Evolutionary conservation across 768 basidiomycete genomes (phyloP).

Genomic region (Tulasnella sp.): DNA sequence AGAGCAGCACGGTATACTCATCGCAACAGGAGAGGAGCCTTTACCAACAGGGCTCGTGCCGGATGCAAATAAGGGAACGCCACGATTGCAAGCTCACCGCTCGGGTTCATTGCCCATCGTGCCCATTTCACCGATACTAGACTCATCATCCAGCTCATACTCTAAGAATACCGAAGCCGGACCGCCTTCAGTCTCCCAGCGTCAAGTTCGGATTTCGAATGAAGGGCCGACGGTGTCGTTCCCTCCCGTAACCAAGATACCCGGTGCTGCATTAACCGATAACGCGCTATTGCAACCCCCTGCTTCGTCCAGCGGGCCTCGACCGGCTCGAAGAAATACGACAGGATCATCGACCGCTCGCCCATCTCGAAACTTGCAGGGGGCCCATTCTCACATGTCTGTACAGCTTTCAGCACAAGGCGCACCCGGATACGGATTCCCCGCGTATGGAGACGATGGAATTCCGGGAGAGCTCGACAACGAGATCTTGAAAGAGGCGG

Average conservation of each 20-base stretch:
- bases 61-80: not conserved
- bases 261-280: not conserved
- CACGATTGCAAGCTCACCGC: not conserved
- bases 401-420: constrained; percentile 1
- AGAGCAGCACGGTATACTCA: not conserved
- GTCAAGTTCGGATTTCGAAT: not conserved
- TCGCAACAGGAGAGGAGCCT: not conserved
- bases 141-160: not conserved
- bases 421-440: not conserved
- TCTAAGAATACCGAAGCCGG: not conserved
- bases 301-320: not conserved
- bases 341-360: not conserved
- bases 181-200: not conserved
- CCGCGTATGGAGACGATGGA: not conserved
- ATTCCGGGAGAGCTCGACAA: constrained; percentile 35
- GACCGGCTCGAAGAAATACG: constrained; percentile 9
- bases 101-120: not conserved
- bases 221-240: not conserved
- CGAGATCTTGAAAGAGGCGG: constrained; percentile 83
- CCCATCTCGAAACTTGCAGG: not conserved
- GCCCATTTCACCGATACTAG: not conserved
- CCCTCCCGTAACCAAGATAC: not conserved
- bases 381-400: constrained; percentile 6
- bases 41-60: not conserved
- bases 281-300: not conserved